Evolutionary conservation across 768 basidiomycete genomes (phyloP).

Genomic region (Royoungia palumana): DNA sequence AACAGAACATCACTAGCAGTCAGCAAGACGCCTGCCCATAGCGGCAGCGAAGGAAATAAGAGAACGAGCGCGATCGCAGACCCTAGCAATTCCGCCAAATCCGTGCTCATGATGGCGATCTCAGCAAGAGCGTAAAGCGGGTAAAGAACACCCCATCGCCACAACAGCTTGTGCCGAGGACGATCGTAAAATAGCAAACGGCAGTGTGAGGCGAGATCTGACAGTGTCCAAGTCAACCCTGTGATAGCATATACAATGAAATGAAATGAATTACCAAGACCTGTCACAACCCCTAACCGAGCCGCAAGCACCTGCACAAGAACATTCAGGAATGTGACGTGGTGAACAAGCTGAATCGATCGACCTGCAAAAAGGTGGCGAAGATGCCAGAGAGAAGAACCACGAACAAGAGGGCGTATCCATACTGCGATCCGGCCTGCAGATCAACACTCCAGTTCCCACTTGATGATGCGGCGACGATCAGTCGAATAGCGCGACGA

Average conservation of each 20-base stretch:
- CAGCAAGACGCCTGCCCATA: constrained; percentile 69
- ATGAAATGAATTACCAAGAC: constrained; percentile 51
- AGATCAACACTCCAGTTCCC: constrained; percentile 92
- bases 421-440: constrained; percentile 80
- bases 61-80: constrained; percentile 79
- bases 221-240: constrained; percentile 18
- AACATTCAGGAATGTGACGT: constrained; percentile 2
- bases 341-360: not conserved
- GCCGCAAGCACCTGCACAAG: constrained; percentile 63
- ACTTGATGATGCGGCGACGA: constrained; percentile 31
- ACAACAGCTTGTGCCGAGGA: constrained; percentile 53
- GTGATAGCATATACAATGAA: not conserved
- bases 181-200: constrained; percentile 64
- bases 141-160: constrained; percentile 59
- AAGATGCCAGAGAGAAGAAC: constrained; percentile 80
- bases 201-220: constrained; percentile 62
- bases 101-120: constrained; percentile 72
- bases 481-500: not conserved
- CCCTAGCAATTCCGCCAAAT: constrained; percentile 78
- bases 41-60: constrained; percentile 62
- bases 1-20: constrained; percentile 68
- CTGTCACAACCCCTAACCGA: constrained; percentile 79
- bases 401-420: constrained; percentile 83
- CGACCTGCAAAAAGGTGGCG: constrained; percentile 76
- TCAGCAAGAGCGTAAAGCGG: constrained; percentile 65